Base-by-base conservation (phyloP, 495 filamentous ascomycete species). In the Apodospora peruviana region DNA sequence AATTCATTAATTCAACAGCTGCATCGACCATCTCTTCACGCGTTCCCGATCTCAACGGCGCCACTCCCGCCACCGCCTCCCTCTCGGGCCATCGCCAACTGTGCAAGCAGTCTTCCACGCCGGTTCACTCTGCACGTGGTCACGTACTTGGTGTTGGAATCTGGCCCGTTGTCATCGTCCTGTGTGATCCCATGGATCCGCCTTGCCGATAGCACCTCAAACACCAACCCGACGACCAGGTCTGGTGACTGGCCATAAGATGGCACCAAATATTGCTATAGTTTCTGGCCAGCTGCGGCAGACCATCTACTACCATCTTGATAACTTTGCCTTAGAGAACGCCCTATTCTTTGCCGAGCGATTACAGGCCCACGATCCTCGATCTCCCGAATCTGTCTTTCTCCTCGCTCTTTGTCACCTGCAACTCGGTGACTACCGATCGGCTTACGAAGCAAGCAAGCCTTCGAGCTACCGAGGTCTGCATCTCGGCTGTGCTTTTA, bases 301-400 rank as follows among this genome's bases (percentile, higher is more conserved):
- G 60, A 76, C 88, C 44, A 83, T 97, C 51, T 87, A 90, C 67
- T 95, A 97, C 69, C 84, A 95, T 61, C 81, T 98, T 63, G 93
- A 98, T 68, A 94, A 91, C 56, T 84, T 91, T 57, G 77, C 91
- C 23, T 75, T 86, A 55, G 79, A 86, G 25, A 96, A 93, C 56
- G 93, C 93, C 43, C 80, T 95, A 23, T 97, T 97, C 69, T 83
- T 95, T 35, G 86, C 93, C 41, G 88, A 89, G 43, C 84, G 93
- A 40, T 77, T 97, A 4, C 76, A 82, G 41, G 91, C 90, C 27
- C 82, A 88, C 57, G 93, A 97, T 51, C 81, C 81, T 16, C 80
- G 84, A 47, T 82, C 81, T 25, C 76, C 80, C 37, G 93, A 98
- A 66, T 83, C 88, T 5, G 74, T 80, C 32, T 91, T 93, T 66